Evolutionary conservation across 2,329 filamentous ascomycete genomes (phyloP).

Genomic region (Alternaria sp.): DNA sequence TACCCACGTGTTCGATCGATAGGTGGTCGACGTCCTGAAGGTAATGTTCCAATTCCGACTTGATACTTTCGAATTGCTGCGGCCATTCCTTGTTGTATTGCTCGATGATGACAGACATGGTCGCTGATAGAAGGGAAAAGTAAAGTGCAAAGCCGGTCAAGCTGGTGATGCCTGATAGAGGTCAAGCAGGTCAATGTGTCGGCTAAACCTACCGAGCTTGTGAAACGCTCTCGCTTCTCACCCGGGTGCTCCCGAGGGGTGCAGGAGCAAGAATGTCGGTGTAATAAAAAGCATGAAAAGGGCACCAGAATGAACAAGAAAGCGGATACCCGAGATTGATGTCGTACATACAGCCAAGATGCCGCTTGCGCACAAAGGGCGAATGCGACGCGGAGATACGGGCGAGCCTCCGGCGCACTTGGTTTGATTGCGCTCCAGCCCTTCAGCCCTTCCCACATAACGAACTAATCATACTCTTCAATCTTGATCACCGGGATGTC

Average conservation of each 20-base stretch:
- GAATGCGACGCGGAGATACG: slow-evolving; percentile 16
- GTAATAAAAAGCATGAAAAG: slow-evolving; percentile 4
- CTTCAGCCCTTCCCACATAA: slow-evolving; percentile 5
- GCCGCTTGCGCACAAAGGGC: slow-evolving; percentile 2
- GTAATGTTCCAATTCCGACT: slow-evolving; percentile 20
- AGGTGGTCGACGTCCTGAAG: slow-evolving; percentile 24
- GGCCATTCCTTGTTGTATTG: slow-evolving; percentile 43
- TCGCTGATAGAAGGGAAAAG: not conserved
- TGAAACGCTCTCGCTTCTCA: slow-evolving; percentile 2
- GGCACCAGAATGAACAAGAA: slow-evolving; percentile 1
- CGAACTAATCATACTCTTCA: slow-evolving; percentile 29
- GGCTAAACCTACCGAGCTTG: slow-evolving; percentile 15
- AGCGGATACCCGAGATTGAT: slow-evolving; percentile 6
- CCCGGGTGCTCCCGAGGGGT: slow-evolving; percentile 10
- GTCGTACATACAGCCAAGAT: slow-evolving; percentile 14
- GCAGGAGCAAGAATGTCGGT: slow-evolving; percentile 2
- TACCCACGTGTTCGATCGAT: slow-evolving; percentile 50
- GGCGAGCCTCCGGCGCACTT: slow-evolving; percentile 12
- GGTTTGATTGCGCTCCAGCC: slow-evolving; percentile 20
- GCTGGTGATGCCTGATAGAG: not conserved
- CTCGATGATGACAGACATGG: slow-evolving; percentile 35
- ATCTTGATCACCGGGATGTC: slow-evolving; percentile 32
- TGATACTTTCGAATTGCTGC: slow-evolving; percentile 35
- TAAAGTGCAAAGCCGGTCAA: not conserved
- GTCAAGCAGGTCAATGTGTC: slow-evolving; percentile 7